A percentile compares a stretch with the other conserved stretches of the same genome.
phyloP scores from a whole-genome alignment of 2,329 filamentous ascomycete species.

The Westerdykella aurantiaca region DNA sequence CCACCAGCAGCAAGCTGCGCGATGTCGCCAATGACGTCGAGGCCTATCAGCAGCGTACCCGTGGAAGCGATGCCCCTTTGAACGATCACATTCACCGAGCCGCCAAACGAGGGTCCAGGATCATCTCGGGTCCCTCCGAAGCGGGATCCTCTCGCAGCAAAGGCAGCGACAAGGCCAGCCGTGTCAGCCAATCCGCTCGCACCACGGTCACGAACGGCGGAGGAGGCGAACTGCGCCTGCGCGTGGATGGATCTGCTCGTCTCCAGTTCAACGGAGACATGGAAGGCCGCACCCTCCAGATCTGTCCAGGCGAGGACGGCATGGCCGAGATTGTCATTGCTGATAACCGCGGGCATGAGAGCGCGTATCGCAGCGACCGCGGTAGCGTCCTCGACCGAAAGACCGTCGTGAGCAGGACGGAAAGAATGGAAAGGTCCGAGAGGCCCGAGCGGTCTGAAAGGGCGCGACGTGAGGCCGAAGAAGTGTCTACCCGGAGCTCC shows the following conservation, averaged over 20 bases:
- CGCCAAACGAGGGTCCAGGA: slow-evolving; percentile 22
- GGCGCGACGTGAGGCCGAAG: slow-evolving; percentile 26
- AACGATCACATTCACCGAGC: slow-evolving; percentile 25
- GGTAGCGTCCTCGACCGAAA: slow-evolving; percentile 19
- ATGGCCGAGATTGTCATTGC: slow-evolving; percentile 36
- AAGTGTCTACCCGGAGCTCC: slow-evolving; percentile 22
- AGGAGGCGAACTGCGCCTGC: slow-evolving; percentile 33
- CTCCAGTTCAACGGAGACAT: slow-evolving; percentile 35
- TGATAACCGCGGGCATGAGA: slow-evolving; percentile 18
- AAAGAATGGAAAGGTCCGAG: neutral
- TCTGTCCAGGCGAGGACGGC: slow-evolving; percentile 30
- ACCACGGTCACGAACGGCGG: slow-evolving; percentile 22
- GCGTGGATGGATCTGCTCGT: slow-evolving; percentile 29
- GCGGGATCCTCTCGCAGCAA: slow-evolving; percentile 22
- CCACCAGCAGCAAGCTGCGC: neutral
- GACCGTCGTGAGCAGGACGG: slow-evolving; percentile 11
- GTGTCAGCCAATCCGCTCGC: slow-evolving; percentile 21
- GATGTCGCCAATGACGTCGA: slow-evolving; percentile 12
- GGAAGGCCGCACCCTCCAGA: slow-evolving; percentile 33
- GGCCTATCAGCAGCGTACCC: slow-evolving; percentile 26
- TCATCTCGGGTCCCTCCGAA: slow-evolving; percentile 24
- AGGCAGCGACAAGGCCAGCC: slow-evolving; percentile 23
- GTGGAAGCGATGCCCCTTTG: slow-evolving; percentile 23
- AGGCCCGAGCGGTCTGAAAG: too few species aligned
- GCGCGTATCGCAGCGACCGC: slow-evolving; percentile 23